Base-by-base conservation (phyloP, 2,329 filamentous ascomycete species). In the Pseudohalonectria lignicola region DNA sequence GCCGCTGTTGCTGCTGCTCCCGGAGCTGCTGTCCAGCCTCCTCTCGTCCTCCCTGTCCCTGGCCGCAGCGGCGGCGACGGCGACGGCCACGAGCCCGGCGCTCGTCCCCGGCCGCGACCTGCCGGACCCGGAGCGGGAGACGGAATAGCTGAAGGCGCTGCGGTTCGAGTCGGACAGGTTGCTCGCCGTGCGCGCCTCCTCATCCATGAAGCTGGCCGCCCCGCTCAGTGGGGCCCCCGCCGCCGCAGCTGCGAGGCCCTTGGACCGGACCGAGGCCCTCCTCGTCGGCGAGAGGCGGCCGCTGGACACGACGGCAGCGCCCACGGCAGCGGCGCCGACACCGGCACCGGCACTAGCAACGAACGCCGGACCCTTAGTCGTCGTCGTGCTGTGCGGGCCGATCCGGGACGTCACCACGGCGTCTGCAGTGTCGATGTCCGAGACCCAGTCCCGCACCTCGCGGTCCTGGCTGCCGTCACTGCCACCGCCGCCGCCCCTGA, bases 391-490 rank as follows among this genome's bases (percentile, higher is more conserved):
- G 26, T 51, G 50, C n/a, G 53, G 54, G 32, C 59, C 58, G 51
- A 66, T 62, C 34, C 62, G 63, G 3, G 60, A 51, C 3, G 64
- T 58, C 15, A 76, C 58, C 8, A 76, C 56, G 2, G 67, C 62
- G 42, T 75, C 71, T 1, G 69, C 65, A 3, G 65, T 69, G 42
- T 76, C 71, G 2, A 75, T 61, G 26, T 74, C 70, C 0, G 65
- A 64, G 33, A 74, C 70, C 73, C 73, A 77, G 43, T 70, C 67
- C 40, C 70, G 68, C 3, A 76, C 71, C 23, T 76, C 73, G 0
- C 66, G 66, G 45, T 76, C 67, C 34, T 60, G 45, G 31, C 42
- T 23, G 47, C 53, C 49, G 3, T 47, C 51, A 17, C 15, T 17
- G 3, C 19, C 31, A 19, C 31, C 31, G 31, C 31, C n/a, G 31